Percentiles rank a stretch among this genome's conserved stretches.
These are phyloP conservation scores for Solanum virginianum DNA, from an alignment of 257 asterid genomes.

Conservation along the genomic window DNA sequence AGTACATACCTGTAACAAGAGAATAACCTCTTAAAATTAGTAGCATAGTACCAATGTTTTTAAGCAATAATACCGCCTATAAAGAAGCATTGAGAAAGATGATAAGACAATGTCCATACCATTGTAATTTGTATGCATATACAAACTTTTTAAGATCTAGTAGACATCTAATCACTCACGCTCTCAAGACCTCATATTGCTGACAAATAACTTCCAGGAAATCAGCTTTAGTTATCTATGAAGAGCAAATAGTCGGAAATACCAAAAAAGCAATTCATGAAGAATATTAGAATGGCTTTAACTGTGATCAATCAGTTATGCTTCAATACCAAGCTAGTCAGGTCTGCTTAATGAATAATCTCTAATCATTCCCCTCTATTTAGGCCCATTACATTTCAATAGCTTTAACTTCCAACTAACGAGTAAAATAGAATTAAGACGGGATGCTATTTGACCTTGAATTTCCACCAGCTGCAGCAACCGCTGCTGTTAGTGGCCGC, in stretches of 20 bases:
- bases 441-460: constrained; percentile 37
- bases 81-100: background rate
- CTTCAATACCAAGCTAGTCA: background rate
- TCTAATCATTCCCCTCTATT: background rate
- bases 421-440: background rate
- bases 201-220: background rate
- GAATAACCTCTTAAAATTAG: no score
- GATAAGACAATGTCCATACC: background rate
- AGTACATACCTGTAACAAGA: constrained; percentile 52
- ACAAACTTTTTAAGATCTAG: background rate
- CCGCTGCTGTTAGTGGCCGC: constrained; percentile 97
- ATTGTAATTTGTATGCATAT: background rate
- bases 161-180: background rate
- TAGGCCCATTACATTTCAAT: background rate
- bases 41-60: background rate
- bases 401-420: background rate
- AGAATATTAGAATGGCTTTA: background rate
- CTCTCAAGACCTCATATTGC: background rate
- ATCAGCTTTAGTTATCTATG: background rate
- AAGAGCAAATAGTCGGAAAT: background rate
- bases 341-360: background rate
- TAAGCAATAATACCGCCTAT: background rate
- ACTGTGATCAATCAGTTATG: background rate
- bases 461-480: constrained; percentile 88
- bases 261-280: background rate